Evolutionary conservation across 176 grass and related monocot species (phyloP).

Genomic region (Poa pratensis): DNA sequence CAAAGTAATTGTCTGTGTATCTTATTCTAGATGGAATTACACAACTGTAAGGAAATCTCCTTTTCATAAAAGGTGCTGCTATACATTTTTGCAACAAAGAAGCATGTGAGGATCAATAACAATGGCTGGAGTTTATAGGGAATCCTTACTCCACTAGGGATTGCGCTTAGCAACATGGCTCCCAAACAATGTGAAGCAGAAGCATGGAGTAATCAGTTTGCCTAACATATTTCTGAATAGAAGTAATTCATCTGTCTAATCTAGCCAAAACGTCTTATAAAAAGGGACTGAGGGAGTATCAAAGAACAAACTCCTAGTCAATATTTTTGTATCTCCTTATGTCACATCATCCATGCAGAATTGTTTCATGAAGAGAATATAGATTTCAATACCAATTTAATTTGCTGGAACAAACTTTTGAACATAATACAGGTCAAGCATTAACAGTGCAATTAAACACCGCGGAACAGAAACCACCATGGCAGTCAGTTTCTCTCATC

Average conservation of each 20-base stretch:
- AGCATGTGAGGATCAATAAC: not conserved
- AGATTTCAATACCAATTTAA: not conserved
- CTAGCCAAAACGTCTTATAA: not conserved
- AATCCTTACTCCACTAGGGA: not conserved
- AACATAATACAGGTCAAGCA: constrained; percentile 30
- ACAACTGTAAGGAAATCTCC: not conserved
- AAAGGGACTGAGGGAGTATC: not conserved
- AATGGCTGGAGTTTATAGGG: not conserved
- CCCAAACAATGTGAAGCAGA: not conserved
- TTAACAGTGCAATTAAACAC: constrained; percentile 26
- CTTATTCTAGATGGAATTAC: not conserved
- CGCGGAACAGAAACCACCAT: constrained; percentile 4
- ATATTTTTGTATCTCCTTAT: not conserved
- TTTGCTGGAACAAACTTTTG: not conserved
- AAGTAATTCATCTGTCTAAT: not conserved
- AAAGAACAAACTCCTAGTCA: not conserved
- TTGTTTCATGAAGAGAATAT: not conserved
- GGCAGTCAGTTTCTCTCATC: constrained; percentile 26
- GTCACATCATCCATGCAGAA: not conserved
- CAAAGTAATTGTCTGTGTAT: not conserved
- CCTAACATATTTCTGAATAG: not conserved
- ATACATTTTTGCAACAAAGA: constrained; percentile 13
- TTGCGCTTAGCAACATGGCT: not conserved
- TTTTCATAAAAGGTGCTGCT: constrained; percentile 1
- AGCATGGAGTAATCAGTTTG: constrained; percentile 9